These are phyloP conservation scores for Suillus ampliporus DNA, from an alignment of 768 basidiomycete genomes.

Conservation along the genomic window DNA sequence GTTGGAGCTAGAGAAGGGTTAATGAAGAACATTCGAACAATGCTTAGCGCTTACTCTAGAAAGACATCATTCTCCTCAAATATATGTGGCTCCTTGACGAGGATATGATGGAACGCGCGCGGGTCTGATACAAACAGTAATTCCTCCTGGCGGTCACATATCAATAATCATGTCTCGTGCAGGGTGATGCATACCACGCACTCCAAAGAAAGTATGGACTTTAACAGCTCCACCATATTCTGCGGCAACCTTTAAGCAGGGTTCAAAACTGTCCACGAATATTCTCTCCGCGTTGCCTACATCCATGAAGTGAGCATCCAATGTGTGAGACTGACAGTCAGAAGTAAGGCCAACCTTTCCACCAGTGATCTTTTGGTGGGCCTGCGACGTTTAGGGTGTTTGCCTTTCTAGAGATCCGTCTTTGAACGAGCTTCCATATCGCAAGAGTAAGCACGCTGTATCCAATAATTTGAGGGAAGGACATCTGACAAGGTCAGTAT, in stretches of 20 bases:
- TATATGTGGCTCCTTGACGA: constrained; percentile 33
- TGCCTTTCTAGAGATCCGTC: neutral
- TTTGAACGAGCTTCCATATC: neutral
- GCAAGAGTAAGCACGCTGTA: neutral
- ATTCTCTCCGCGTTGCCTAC: neutral
- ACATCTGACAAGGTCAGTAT: neutral
- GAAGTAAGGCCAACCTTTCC: neutral
- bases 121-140: constrained; percentile 35
- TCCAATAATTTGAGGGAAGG: neutral
- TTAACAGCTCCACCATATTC: constrained; percentile 1
- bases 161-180: constrained; percentile 27
- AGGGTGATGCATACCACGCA: constrained; percentile 23
- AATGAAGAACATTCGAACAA: neutral
- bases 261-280: constrained; percentile 1
- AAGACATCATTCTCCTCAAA: constrained; percentile 31
- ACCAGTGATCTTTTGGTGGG: constrained; percentile 4
- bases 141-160: constrained; percentile 15
- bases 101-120: constrained; percentile 33
- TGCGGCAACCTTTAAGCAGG: neutral
- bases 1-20: constrained; percentile 6
- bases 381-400: neutral
- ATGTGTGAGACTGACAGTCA: neutral
- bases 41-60: constrained; percentile 17
- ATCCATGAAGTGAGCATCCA: neutral
- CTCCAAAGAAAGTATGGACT: constrained; percentile 50